Base-by-base conservation (phyloP, 2,329 filamentous ascomycete genomes). In the Colletotrichum sp. region DNA sequence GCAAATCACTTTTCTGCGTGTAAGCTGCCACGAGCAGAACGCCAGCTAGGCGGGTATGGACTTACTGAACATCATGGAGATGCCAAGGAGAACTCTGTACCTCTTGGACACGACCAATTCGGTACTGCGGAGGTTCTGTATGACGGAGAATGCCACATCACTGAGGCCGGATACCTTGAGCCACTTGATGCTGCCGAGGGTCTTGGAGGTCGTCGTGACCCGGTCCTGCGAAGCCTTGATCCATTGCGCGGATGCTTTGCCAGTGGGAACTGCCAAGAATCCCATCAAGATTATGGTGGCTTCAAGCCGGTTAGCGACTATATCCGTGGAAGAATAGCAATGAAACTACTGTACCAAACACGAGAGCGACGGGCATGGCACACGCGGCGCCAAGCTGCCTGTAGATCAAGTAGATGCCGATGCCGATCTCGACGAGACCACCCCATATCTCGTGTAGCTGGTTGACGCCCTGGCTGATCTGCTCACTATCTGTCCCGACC, bases 141-240 rank as follows among this genome's bases (percentile, higher is more conserved):
- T 78, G 12, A 78, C 73, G 0, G 69, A 65, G 61, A 80, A 81
- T 82, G 78, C 87, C 5, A 84, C 83, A 15, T 85, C 80, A 39
- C 84, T 86, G 10, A 90, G 78, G 0, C 88, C 89, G 1, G 87
- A 83, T 70, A 90, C 85, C 77, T 90, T 90, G 71, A 90, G 83
- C 21, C 85, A 86, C 77, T 89, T 90, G 82, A 91, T 89, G 21
- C 85, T 86, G 6, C 84, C 85, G 1, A 90, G 82, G 77, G 89
- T 86, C 6, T 84, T 84, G 7, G 87, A 83, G 1, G 88, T 90
- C 18, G 86, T 85, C 7, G 85, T 86, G 24, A 91, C 86, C 4
- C 89, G 86, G 30, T 82, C 82, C 78, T 90, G 85, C 18, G 89
- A 88, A 12, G 88, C 88, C 61, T 87, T 83, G 39, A 90, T 83